Evolutionary conservation across 371 early-diverging fungal genomes (phyloP).

Genomic region (Chytridiales sp.): DNA sequence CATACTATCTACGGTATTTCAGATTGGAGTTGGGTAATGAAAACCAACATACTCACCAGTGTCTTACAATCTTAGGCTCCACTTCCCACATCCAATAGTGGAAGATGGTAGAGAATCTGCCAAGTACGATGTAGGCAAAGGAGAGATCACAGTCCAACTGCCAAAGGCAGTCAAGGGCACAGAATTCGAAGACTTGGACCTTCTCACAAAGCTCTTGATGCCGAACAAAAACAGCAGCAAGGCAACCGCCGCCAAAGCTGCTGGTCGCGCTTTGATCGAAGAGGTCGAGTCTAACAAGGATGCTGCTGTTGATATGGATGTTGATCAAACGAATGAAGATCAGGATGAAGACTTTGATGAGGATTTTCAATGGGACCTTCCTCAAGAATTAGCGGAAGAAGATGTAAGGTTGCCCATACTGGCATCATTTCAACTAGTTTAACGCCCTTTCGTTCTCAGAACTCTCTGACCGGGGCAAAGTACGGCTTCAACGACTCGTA

Average conservation of each 20-base stretch:
- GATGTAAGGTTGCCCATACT: slow-evolving; percentile 14
- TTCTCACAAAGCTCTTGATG: slow-evolving; percentile 74
- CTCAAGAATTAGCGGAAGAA: slow-evolving; percentile 61
- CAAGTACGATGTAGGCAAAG: slow-evolving; percentile 74
- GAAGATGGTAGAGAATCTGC: slow-evolving; percentile 87
- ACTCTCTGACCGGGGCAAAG: slow-evolving; percentile 25
- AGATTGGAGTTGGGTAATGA: neutral
- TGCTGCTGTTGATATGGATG: slow-evolving; percentile 32
- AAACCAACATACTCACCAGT: neutral
- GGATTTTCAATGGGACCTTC: slow-evolving; percentile 85
- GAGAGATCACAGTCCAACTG: slow-evolving; percentile 71
- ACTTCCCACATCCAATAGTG: slow-evolving; percentile 76
- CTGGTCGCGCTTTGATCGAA: neutral
- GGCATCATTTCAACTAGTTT: neutral
- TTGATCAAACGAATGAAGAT: slow-evolving; percentile 6
- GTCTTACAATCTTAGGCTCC: slow-evolving; percentile 57
- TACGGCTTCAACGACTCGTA: slow-evolving; percentile 93
- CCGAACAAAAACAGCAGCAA: slow-evolving; percentile 43
- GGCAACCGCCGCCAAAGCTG: neutral
- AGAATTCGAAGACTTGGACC: slow-evolving; percentile 82
- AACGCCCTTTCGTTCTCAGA: slow-evolving; percentile 18
- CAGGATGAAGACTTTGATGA: slow-evolving; percentile 39
- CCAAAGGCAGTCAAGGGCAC: slow-evolving; percentile 78
- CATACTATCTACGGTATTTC: slow-evolving; percentile 85
- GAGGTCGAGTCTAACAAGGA: neutral